Conservation (phyloP, 2,329 filamentous ascomycete species). For the Aspergillaceae sp. region DNA sequence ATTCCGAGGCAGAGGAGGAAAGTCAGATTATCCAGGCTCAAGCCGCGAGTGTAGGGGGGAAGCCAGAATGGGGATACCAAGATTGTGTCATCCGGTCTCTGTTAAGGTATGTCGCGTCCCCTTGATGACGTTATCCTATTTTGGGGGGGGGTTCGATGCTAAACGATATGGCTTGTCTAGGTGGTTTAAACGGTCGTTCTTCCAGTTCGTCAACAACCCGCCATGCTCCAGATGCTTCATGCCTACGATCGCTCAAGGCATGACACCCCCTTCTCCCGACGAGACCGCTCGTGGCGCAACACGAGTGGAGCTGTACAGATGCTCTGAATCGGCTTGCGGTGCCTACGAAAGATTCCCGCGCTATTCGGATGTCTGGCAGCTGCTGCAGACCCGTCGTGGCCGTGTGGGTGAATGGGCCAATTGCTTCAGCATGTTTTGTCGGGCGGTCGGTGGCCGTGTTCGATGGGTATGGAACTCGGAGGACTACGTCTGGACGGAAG, state of each 20-base stretch:
- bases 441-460: constrained; percentile 80
- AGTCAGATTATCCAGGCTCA: constrained; percentile 78
- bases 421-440: constrained; percentile 97
- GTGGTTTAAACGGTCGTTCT: constrained; percentile 95
- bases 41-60: constrained; percentile 76
- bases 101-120: constrained; percentile 54
- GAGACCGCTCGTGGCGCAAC: constrained; percentile 82
- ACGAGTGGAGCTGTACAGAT: constrained; percentile 82
- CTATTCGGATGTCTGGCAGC: constrained; percentile 89
- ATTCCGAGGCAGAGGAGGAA: constrained; percentile 90
- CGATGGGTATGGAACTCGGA: constrained; percentile 98
- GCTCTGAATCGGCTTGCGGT: constrained; percentile 65
- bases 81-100: constrained; percentile 89
- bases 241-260: constrained; percentile 73
- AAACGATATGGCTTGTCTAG: constrained; percentile 34
- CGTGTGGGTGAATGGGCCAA: constrained; percentile 95
- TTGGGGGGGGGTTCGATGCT: not conserved
- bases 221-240: constrained; percentile 72
- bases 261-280: constrained; percentile 76
- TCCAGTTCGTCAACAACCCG: constrained; percentile 94
- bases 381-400: constrained; percentile 77
- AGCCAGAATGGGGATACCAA: constrained; percentile 91
- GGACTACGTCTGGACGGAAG: constrained; percentile 95
- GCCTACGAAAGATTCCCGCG: constrained; percentile 83
- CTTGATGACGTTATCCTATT: constrained; percentile 6